Evolutionary conservation across 208 protist genomes (phyloP).

Genomic region (Trypanosoma scelopori): DNA sequence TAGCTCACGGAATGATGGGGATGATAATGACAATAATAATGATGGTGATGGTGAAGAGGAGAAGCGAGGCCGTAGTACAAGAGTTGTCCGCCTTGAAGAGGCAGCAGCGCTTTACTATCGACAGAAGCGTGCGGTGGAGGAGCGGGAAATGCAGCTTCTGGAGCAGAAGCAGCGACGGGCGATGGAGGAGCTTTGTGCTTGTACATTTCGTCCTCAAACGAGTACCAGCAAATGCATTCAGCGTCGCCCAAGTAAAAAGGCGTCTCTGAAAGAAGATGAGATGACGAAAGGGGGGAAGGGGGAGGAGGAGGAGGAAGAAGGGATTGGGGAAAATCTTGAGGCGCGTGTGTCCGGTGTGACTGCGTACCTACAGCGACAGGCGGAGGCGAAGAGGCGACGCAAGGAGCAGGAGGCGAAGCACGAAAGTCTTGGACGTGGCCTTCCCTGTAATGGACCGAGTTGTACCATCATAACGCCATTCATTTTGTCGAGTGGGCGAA

Average conservation of each 20-base stretch:
- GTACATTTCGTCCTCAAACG: conserved; percentile 77
- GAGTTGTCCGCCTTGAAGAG: conserved; percentile 25
- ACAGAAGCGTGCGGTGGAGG: conserved; percentile 40
- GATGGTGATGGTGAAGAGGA: conserved; percentile 15
- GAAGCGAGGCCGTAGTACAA: background rate
- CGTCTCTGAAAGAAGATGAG: background rate
- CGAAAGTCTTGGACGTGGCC: conserved; percentile 37
- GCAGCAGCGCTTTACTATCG: conserved; percentile 57
- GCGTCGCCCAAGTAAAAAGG: conserved; percentile 8
- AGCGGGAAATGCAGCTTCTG: conserved; percentile 26
- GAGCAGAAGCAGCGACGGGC: conserved; percentile 25
- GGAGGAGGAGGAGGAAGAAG: background rate
- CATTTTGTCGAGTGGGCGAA: conserved; percentile 28
- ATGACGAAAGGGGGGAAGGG: no score
- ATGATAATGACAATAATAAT: background rate
- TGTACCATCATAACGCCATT: conserved; percentile 42
- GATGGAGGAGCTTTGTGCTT: conserved; percentile 68
- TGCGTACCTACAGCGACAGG: conserved; percentile 63
- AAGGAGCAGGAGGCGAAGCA: conserved; percentile 49
- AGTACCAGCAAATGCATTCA: conserved; percentile 30
- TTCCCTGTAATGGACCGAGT: conserved; percentile 31
- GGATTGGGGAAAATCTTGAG: conserved; percentile 6
- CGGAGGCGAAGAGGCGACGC: conserved; percentile 39
- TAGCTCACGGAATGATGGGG: background rate
- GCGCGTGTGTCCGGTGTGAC: conserved; percentile 51